Evolutionary conservation across 164 flowering plant species (phyloP), one percentile per base, ranked within the genome.

Genomic region (Dillenia suffruticosa): DNA sequence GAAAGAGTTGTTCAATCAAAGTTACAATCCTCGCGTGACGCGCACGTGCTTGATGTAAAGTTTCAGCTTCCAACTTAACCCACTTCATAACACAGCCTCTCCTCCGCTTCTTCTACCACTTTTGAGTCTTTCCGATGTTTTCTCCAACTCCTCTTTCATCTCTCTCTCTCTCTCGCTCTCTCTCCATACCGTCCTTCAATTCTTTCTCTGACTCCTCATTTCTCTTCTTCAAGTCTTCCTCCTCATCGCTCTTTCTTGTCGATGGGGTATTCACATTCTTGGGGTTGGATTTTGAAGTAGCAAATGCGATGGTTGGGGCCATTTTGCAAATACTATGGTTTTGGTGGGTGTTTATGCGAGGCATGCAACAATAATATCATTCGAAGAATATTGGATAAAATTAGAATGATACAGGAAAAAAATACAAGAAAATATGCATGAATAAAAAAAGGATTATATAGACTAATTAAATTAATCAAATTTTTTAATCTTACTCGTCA

Each of bases 21-120:
- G 76, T 59, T 14, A 64, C 19, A n/a, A 90, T 70, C 16, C 73
- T 83, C 0, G 76, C 67, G 46, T 77, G 69, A 59, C 83, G 82
- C 0, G 46, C 66, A 26, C 88, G 82, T 3, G 90, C 89, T 67
- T 86, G 84, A 12, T 76, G 73, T 2, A 84, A 77, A 10, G 97
- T 75, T 61, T 90, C 97, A 1, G 89, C 97, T 59, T 90, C 97
- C 2, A 88, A 76, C 54, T 88, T 91, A 0, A 0, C 91, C 95
- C 1, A 90, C 82, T 71, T 86, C 86, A 2, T 77, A 69, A 67
- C 89, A 90, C 22, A 90, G 83, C 58, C 78, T 62, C 81, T 88
- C 97, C 76, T 88, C 97, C 19, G 86, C 97, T 51, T 89, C 96
- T 73, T 89, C 96, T 40, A 77, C 86, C 54, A 81, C 71, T 32